Base-by-base conservation (phyloP, 2,329 filamentous ascomycete genomes). In the Ophiostoma ulmi region DNA sequence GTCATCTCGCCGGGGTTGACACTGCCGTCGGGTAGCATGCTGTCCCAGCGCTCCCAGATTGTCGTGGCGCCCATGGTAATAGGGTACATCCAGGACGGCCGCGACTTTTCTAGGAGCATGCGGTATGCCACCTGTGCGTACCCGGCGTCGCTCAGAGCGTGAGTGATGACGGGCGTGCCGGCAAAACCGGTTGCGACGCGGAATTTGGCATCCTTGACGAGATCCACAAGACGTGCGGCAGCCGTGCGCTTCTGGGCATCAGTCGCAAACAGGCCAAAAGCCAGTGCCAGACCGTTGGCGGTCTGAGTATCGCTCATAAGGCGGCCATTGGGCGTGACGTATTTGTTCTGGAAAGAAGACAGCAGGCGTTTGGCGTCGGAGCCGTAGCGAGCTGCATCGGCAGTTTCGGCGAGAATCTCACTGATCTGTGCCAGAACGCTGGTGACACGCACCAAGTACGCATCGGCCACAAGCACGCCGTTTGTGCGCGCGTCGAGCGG, bases 41-140 rank as follows among this genome's bases (percentile, higher is more conserved):
- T 77, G 70, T 82, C 79, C 80, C 80, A 82, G n/a, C 80, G 77
- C 75, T 82, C 80, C 80, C 80, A 82, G 17, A 72, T 64, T 0
- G 79, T 81, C 1, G 80, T 81, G 5, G 77, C 79, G 22, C 78
- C 78, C 79, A 80, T 80, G 3, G 74, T 76, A 22, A 81, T 76
- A 3, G 77, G 78, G 70, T 80, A 81, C 26, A 82, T 75, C 79
- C 79, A 81, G 1, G 5, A 76, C 77, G 22, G 79, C 77, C 8
- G 80, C 78, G 70, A 77, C 79, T 1, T 75, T 68, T 79, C 76
- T 7, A 78, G 73, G 4, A 81, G 75, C 77, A 81, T 80, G 52
- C 77, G 77, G 72, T 81, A 80, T 48, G 73, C 73, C 36, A 71
- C 8, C 31, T 70, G 58, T 20, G 35, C 35, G 44, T 61, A 63